Conservation (phyloP, 805 yeast genomes). For the Ascoidea asiatica region DNA sequence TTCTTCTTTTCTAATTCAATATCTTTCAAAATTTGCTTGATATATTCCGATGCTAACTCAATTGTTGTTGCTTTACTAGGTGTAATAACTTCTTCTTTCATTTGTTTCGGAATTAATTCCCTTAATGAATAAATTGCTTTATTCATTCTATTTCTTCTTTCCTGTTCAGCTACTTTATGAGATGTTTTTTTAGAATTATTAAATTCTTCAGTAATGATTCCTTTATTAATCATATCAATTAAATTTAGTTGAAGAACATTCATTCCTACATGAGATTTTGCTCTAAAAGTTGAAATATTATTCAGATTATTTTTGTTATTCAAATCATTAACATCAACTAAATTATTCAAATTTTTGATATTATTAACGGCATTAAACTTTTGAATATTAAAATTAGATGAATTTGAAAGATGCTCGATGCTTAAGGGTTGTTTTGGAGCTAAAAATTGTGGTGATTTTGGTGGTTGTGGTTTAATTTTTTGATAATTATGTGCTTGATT, state of each 20-base stretch:
- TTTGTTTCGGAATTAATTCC: constrained; percentile 46
- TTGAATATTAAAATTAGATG: too few relatives aligned
- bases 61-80: constrained; percentile 94
- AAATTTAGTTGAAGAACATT: background rate
- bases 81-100: constrained; percentile 42
- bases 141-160: constrained; percentile 87
- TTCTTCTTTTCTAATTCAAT: too few relatives aligned
- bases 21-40: too few relatives aligned
- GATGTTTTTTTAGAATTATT: constrained; percentile 18
- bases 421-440: too few relatives aligned
- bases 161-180: constrained; percentile 96
- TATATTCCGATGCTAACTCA: constrained; percentile 71
- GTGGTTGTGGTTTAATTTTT: too few relatives aligned
- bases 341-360: background rate
- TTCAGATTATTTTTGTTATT: background rate
- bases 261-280: too few relatives aligned
- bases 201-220: background rate
- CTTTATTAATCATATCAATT: background rate
- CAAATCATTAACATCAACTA: background rate
- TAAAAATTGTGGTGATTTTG: too few relatives aligned
- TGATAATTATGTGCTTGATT: too few relatives aligned
- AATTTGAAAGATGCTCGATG: too few relatives aligned
- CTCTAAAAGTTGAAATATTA: background rate
- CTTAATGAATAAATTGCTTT: constrained; percentile 69
- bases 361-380: background rate